Base-by-base conservation (phyloP, 257 asterid genomes). In the Parsonsia alboflavescens region DNA sequence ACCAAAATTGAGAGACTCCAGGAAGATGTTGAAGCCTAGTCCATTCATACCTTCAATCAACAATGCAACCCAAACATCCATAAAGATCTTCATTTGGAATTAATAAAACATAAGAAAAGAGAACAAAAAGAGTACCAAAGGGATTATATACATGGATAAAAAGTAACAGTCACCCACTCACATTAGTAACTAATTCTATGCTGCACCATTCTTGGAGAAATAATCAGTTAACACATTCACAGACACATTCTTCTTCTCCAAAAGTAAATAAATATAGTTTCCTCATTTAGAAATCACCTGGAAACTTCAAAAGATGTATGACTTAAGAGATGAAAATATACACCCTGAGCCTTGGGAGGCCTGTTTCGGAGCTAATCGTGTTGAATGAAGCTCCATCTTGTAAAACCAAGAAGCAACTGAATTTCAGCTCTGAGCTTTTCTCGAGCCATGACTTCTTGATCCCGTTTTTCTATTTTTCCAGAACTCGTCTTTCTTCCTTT, bases 401-500 rank as follows among this genome's bases (percentile, higher is more conserved):
- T 62, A 33, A 62, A 62, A 62, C 46, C 46, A 62, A 33, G 45
- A 62, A 62, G 45, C 15, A 36, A 39, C 15, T n/a, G 41, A 68
- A 66, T 49, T 68, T 79, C 79, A 69, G 44, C 75, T 75, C 68
- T 61, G 64, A 71, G 49, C 56, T 64, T 67, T 36, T 1, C 78
- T 70, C 13, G 80, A 73, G 71, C 83, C 85, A 74, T 70, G 75
- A 69, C 59, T 54, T 80, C 89, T 84, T 53, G 87, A 11, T 70
- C 84, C 74, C 26, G 77, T 84, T 80, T 78, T 93, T 66, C 76
- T 86, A 42, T 75, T 80, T 79, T 94, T 94, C 99, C 99, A 94
- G 70, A 94, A 92, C 79, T 94, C 98, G 52, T 91, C 97, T 72
- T 93, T 93, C 84, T 91, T 90, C 65, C 93, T 88, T 54, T 83